Evolutionary conservation across 2,329 filamentous ascomycete genomes (phyloP).

Genomic region (Pestalotiopsis sp.): DNA sequence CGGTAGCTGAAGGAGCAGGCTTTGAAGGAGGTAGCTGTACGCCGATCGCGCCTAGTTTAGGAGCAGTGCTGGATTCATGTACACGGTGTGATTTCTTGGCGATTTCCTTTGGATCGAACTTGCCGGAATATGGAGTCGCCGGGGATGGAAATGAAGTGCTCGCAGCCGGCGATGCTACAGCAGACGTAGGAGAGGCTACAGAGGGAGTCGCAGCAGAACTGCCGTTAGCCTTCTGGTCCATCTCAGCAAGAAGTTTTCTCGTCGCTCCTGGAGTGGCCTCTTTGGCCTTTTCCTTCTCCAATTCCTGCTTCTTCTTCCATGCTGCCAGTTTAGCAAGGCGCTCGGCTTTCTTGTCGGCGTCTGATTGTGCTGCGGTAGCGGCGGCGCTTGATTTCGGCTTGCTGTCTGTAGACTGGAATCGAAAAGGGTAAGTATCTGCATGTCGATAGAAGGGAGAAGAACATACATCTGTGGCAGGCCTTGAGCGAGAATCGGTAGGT

Average conservation of each 20-base stretch:
- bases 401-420: conserved; percentile 41
- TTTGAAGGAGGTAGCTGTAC: conserved; percentile 36
- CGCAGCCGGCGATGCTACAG: conserved; percentile 51
- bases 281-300: conserved; percentile 73
- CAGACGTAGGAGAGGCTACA: conserved; percentile 45
- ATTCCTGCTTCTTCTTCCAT: conserved; percentile 86
- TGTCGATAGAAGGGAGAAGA: neutral
- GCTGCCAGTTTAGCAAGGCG: conserved; percentile 79
- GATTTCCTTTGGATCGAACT: conserved; percentile 85
- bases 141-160: conserved; percentile 48
- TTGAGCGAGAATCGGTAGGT: conserved; percentile 47
- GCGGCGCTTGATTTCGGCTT: conserved; percentile 50
- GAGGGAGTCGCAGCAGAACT: conserved; percentile 48
- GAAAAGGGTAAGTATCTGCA: conserved; percentile 22
- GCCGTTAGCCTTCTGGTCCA: conserved; percentile 67
- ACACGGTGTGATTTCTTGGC: conserved; percentile 72
- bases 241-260: conserved; percentile 68
- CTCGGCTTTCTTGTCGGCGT: conserved; percentile 78
- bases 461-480: conserved; percentile 56
- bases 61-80: conserved; percentile 53
- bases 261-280: conserved; percentile 65
- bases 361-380: conserved; percentile 54
- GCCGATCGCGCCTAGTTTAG: conserved; percentile 51
- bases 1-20: conserved; percentile 24
- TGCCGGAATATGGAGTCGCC: conserved; percentile 66